Percentiles rank a stretch among this genome's conserved stretches.
Evolutionary conservation across 2,329 filamentous ascomycete genomes (phyloP).

Genomic region (Venturia oleaginea): DNA sequence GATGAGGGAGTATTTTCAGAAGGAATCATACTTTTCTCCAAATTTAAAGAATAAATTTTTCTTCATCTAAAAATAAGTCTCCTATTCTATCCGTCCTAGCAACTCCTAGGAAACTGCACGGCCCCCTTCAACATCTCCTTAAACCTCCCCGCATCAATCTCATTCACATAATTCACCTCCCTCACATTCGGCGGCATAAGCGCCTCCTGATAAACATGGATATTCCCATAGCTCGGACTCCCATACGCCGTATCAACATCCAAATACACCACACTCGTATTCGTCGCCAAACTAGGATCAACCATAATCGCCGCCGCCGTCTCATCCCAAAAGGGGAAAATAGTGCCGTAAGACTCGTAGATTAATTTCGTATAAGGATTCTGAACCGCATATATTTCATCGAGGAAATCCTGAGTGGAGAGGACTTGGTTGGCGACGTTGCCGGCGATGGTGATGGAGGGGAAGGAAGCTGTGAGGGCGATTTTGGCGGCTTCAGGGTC

Average conservation of each 20-base stretch:
- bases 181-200: conserved; percentile 29
- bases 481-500: conserved; percentile 44
- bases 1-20: too few species aligned
- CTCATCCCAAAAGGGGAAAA: conserved; percentile 39
- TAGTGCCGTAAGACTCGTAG: conserved; percentile 30
- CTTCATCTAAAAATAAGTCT: too few species aligned
- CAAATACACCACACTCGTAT: conserved; percentile 32
- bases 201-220: conserved; percentile 35
- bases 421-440: conserved; percentile 42
- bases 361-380: conserved; percentile 33
- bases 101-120: conserved; percentile 23
- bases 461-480: conserved; percentile 39
- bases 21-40: too few species aligned
- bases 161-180: conserved; percentile 34
- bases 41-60: too few species aligned
- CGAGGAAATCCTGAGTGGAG: conserved; percentile 30
- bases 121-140: conserved; percentile 30
- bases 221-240: conserved; percentile 34
- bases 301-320: conserved; percentile 35
- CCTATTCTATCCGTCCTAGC: too few species aligned
- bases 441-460: conserved; percentile 29
- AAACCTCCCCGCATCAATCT: conserved; percentile 29
- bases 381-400: conserved; percentile 29
- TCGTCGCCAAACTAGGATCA: conserved; percentile 30
- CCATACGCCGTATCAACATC: conserved; percentile 36